Conservation (phyloP, 441 rosid genomes). For the Arabidopsis hybrid region DNA sequence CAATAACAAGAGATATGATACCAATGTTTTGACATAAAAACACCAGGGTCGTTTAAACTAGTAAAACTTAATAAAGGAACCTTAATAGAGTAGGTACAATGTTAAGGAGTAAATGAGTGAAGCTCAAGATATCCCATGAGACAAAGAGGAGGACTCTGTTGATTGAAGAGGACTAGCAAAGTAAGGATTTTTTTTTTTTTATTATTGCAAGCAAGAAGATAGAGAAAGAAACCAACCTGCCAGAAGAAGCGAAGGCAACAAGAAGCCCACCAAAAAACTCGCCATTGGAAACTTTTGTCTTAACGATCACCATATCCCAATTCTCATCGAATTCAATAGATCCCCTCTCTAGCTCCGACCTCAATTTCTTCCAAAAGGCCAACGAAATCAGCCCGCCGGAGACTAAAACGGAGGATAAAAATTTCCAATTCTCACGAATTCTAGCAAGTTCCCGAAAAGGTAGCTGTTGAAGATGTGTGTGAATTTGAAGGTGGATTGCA, state of each 20-base stretch:
- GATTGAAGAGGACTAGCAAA: not conserved
- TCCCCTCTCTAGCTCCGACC: not conserved
- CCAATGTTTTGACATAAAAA: no score
- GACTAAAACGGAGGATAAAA: not conserved
- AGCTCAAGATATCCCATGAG: no score
- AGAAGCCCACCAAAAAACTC: slow-evolving; percentile 71
- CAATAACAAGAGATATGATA: not conserved
- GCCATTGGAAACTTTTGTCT: slow-evolving; percentile 57
- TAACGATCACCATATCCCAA: slow-evolving; percentile 46
- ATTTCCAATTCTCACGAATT: not conserved
- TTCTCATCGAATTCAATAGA: slow-evolving; percentile 43
- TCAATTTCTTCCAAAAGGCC: not conserved
- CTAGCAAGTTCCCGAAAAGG: not conserved
- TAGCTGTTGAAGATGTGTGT: not conserved
- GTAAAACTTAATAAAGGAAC: slow-evolving; percentile 2
- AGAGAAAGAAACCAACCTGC: slow-evolving; percentile 41
- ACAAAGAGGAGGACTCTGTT: no score
- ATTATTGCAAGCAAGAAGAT: not conserved
- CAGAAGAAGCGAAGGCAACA: slow-evolving; percentile 83
- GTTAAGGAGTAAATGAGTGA: not conserved
- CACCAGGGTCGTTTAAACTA: not conserved
- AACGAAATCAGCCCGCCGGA: not conserved
- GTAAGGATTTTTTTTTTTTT: not conserved
- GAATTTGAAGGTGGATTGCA: slow-evolving; percentile 1
- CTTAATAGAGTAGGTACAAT: slow-evolving; percentile 10